Evolutionary conservation across 805 yeast genomes (phyloP), one percentile per base, ranked within the genome.

Genomic region (Helenozyma rhizophorensis): DNA sequence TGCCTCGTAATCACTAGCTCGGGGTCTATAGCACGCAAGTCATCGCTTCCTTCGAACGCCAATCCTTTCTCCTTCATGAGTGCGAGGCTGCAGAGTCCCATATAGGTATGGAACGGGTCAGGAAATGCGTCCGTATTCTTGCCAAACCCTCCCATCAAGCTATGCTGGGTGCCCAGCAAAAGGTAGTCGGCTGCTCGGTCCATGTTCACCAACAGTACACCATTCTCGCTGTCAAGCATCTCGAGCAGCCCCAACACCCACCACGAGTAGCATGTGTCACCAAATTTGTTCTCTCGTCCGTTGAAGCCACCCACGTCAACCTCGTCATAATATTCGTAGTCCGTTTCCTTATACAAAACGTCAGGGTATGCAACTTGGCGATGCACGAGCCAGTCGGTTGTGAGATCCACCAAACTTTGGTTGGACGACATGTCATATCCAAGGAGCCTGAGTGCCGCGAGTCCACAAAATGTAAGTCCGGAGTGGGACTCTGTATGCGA

Each of bases 221-320:
- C 42, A 10, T 38, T 13, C 0, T 33, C 32, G 2, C 18, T 14
- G 1, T 53, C 54, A 15, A 85, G 46, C 10, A 81, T 45, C 1
- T 51, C 45, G 40, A 86, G 59, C 4, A 85, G 64, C 2, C 76
- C 89, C 11, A 77, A 48, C 28, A 76, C 73, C 96, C 96, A 88
- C 69, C 87, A 88, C 6, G 82, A 74, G 51, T 88, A 88, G 60
- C 97, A 88, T 0, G 95, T 82, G 56, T 88, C 97, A 3, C 83
- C 83, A 36, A 68, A 72, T 54, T 88, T 88, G 54, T 86, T 86
- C n/a, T 75, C 78, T 28, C 97, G 66, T 1, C 97, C 97, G 54
- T 87, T 85, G 52, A 84, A 78, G 0, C 90, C 90, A 2, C 96
- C 96, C 32, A 59, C 58, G 49, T 82, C 90, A 2, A 53, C 58